These are phyloP conservation scores for Metschnikowia gelsemii DNA, from an alignment of 805 yeast genomes.

Conservation along the genomic window DNA sequence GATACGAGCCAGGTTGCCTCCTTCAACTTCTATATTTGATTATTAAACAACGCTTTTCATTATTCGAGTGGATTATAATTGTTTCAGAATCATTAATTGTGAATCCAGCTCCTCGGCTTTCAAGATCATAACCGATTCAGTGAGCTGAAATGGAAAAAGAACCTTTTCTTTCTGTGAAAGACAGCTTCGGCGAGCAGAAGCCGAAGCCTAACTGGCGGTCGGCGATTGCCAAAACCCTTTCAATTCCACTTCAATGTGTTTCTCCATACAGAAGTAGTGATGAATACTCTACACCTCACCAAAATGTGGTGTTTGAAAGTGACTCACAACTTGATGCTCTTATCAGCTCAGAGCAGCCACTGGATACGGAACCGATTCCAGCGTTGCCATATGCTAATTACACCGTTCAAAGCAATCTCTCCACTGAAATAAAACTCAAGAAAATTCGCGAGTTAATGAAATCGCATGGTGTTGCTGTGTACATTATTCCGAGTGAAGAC, in stretches of 20 bases:
- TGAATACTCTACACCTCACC: background rate
- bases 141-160: constrained; percentile 17
- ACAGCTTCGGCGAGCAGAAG: background rate
- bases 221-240: constrained; percentile 19
- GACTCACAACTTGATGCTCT: constrained; percentile 7
- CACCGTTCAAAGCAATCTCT: constrained; percentile 3
- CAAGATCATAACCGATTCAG: background rate
- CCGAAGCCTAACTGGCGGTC: constrained; percentile 7
- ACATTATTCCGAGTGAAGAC: constrained; percentile 23
- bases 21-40: too few relatives aligned
- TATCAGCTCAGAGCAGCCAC: constrained; percentile 17
- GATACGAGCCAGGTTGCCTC: too few relatives aligned
- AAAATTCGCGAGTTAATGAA: constrained; percentile 18
- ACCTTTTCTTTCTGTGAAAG: constrained; percentile 7
- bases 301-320: background rate
- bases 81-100: too few relatives aligned
- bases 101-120: too few relatives aligned
- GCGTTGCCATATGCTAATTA: constrained; percentile 26
- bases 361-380: constrained; percentile 24
- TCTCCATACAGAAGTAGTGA: constrained; percentile 14
- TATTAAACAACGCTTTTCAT: too few relatives aligned
- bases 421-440: constrained; percentile 12
- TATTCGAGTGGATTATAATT: too few relatives aligned
- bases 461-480: constrained; percentile 17
- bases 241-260: constrained; percentile 28